Evolutionary conservation across 768 basidiomycete species (phyloP).

Genomic region (Boletus subparvulus): DNA sequence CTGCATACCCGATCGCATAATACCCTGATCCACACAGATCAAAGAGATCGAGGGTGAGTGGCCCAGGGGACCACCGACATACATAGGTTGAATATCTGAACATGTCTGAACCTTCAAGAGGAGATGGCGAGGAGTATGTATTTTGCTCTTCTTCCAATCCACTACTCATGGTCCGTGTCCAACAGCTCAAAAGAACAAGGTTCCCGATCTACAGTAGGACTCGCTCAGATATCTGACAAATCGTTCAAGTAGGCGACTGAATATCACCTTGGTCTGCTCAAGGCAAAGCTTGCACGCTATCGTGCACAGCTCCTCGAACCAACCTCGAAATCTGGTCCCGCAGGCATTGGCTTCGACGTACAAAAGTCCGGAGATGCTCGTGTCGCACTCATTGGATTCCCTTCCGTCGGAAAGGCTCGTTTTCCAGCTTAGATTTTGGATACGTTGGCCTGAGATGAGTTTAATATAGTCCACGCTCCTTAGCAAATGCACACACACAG

Average conservation of each 20-base stretch:
- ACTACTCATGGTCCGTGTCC: background rate
- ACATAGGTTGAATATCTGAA: constrained; percentile 10
- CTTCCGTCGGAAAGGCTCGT: constrained; percentile 84
- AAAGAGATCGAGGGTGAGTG: constrained; percentile 91
- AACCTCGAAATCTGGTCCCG: constrained; percentile 73
- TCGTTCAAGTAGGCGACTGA: constrained; percentile 70
- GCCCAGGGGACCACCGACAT: background rate
- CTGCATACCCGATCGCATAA: background rate
- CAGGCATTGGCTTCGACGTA: constrained; percentile 86
- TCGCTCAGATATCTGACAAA: constrained; percentile 9
- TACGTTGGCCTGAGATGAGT: constrained; percentile 5
- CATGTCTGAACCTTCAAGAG: constrained; percentile 47
- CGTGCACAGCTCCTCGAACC: constrained; percentile 95
- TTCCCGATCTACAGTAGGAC: constrained; percentile 23
- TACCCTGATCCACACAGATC: constrained; percentile 52
- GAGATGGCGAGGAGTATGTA: constrained; percentile 95
- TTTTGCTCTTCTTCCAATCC: background rate
- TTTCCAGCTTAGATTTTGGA: background rate
- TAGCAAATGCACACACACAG: constrained; percentile 88
- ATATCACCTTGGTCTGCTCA: constrained; percentile 89
- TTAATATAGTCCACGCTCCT: constrained; percentile 77
- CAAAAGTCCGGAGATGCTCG: constrained; percentile 86
- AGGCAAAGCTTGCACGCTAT: constrained; percentile 93
- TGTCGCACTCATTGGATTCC: constrained; percentile 92
- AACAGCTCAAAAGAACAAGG: constrained; percentile 94